Base-by-base conservation (phyloP, 257 asterid species). In the Lycium barbarum region DNA sequence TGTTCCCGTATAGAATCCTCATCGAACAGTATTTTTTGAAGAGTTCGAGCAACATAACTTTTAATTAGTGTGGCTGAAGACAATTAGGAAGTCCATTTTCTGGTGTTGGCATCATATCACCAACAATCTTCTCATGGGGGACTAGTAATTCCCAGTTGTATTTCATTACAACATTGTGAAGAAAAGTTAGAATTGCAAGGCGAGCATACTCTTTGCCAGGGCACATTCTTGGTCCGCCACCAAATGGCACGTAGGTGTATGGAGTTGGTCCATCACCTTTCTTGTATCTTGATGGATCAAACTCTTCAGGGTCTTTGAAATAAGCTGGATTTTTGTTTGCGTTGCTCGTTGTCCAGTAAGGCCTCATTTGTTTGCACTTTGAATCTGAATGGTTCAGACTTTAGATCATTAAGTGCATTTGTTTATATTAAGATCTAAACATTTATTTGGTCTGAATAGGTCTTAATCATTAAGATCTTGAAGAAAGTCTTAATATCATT, bases 71-170 rank as follows among this genome's bases (percentile, higher is more conserved):
- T 0, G 22, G 81, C 2, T 80, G 89, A 5, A 94, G 82, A 0
- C 91, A 93, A 79, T 93, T 83, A 0, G 97, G 97, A 6, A 94
- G 89, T n/a, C 97, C 97, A 58, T 87, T 92, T 71, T 88, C 86
- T 8, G 97, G 98, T 38, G 85, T 88, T 17, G 98, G 98, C 95
- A 94, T 89, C 98, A 94, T 94, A 80, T 94, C 97, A 72, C 98
- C 97, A 68, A 87, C 62, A 10, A 93, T 91, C 85, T 92, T 93
- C 88, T 94, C 95, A 53, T 91, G 15, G 0, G 97, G 95, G 8
- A 89, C 88, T 9, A 91, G 0, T 33, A 91, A 91, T 82, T 93
- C 94, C 97, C 98, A 93, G 33, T 86, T 87, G 63, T 92, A 94
- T 1, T 87, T 86, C 79, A 89, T 88, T 9, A 92, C 94, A 6